A percentile compares a stretch with the other conserved stretches of the same genome.
phyloP scores from a whole-genome alignment of 2,329 filamentous ascomycete genomes.

The Daldinia sp. region DNA sequence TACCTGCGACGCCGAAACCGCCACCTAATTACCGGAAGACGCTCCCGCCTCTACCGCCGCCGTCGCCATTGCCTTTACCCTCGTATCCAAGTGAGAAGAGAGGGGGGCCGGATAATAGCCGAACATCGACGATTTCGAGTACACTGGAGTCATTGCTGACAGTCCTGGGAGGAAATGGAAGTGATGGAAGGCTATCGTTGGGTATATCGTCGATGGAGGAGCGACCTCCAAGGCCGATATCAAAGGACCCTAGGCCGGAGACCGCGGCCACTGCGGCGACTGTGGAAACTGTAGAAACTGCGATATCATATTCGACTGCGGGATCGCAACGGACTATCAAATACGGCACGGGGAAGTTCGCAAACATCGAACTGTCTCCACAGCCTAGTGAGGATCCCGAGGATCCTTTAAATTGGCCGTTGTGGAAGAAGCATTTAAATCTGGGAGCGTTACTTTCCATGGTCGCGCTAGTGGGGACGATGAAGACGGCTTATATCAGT shows the following conservation, averaged over 20 bases:
- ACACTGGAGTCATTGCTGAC: constrained; percentile 33
- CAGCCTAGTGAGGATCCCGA: constrained; percentile 67
- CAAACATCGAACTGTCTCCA: constrained; percentile 62
- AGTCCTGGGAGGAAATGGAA: constrained; percentile 24
- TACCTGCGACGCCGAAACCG: constrained; percentile 40
- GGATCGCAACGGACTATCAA: constrained; percentile 57
- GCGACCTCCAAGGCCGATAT: constrained; percentile 39
- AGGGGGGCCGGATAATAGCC: constrained; percentile 7
- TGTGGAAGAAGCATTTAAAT: constrained; percentile 66
- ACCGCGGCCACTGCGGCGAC: constrained; percentile 46
- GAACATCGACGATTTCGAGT: constrained; percentile 17
- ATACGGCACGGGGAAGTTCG: constrained; percentile 60
- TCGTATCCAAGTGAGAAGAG: constrained; percentile 4
- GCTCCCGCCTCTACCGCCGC: constrained; percentile 46
- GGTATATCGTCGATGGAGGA: constrained; percentile 25
- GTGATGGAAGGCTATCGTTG: constrained; percentile 37
- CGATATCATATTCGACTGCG: constrained; percentile 53
- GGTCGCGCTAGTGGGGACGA: constrained; percentile 61
- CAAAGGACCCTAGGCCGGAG: constrained; percentile 47
- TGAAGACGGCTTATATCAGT: constrained; percentile 66
- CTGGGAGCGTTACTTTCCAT: constrained; percentile 61
- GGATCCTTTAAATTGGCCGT: constrained; percentile 70
- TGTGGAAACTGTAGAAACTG: constrained; percentile 21
- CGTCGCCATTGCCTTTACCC: constrained; percentile 42
- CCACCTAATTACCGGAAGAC: constrained; percentile 44